Conservation (phyloP, 1,284 basidiomycete genomes). For the Omphalotus olearius region DNA sequence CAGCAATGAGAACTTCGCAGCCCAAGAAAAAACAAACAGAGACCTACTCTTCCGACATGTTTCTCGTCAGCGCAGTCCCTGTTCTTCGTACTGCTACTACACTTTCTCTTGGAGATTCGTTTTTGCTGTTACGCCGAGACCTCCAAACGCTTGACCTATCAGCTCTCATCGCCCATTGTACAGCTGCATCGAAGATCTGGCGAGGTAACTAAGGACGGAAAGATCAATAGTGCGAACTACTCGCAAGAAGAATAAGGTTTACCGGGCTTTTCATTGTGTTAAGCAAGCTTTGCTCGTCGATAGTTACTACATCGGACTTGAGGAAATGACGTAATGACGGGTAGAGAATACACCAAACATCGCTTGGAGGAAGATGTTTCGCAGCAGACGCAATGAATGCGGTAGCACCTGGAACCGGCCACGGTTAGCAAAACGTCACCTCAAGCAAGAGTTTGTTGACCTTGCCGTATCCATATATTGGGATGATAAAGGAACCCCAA, state of each 20-base stretch:
- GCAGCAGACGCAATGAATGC: constrained; percentile 86
- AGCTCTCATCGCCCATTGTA: constrained; percentile 83
- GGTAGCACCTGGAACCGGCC: constrained; percentile 57
- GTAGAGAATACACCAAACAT: constrained; percentile 96
- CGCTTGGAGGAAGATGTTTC: constrained; percentile 74
- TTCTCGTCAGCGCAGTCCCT: constrained; percentile 42
- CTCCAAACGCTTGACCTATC: constrained; percentile 79
- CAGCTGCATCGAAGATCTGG: constrained; percentile 80
- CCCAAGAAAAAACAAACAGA: neutral
- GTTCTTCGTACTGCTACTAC: constrained; percentile 57
- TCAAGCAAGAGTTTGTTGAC: constrained; percentile 34
- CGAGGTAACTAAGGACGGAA: constrained; percentile 56
- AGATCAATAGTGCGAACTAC: constrained; percentile 7
- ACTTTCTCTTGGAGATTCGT: constrained; percentile 67
- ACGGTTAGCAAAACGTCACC: neutral
- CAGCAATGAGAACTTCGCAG: constrained; percentile 5
- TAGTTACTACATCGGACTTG: constrained; percentile 76
- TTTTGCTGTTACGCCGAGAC: constrained; percentile 35
- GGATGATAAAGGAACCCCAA: constrained; percentile 94
- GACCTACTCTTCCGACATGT: constrained; percentile 72
- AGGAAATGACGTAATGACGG: constrained; percentile 86
- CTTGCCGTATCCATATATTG: constrained; percentile 94
- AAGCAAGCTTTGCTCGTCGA: constrained; percentile 75
- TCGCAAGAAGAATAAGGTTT: constrained; percentile 23
- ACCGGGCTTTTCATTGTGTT: constrained; percentile 78